Evolutionary conservation across 768 basidiomycete genomes (phyloP).

Genomic region (Tricholoma terreum): DNA sequence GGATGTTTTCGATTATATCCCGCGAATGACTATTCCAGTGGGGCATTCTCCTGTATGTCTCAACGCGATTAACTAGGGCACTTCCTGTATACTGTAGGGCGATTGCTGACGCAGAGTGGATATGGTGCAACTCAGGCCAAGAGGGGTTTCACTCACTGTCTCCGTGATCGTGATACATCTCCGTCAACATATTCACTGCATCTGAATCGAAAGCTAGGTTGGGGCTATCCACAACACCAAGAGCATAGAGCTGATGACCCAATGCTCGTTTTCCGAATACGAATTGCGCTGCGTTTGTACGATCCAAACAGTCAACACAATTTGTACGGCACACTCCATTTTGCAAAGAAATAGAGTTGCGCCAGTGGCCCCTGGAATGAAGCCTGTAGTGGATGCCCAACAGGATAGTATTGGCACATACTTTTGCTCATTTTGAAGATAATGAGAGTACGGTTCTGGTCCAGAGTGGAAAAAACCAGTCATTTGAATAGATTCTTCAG

Average conservation of each 20-base stretch:
- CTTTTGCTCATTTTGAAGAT: conserved; percentile 45
- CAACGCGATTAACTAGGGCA: conserved; percentile 92
- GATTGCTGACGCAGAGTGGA: conserved; percentile 53
- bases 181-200: conserved; percentile 93
- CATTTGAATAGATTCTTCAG: conserved; percentile 87
- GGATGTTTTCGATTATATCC: conserved; percentile 93
- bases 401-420: conserved; percentile 18
- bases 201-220: conserved; percentile 90
- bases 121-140: not conserved
- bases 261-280: conserved; percentile 94
- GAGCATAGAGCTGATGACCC: conserved; percentile 92
- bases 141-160: conserved; percentile 60
- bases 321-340: conserved; percentile 92
- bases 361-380: conserved; percentile 45
- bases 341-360: conserved; percentile 74
- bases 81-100: conserved; percentile 97
- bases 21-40: conserved; percentile 98
- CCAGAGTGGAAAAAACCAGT: conserved; percentile 97
- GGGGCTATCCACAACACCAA: conserved; percentile 84
- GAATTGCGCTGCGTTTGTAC: conserved; percentile 96
- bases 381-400: not conserved
- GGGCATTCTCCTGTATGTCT: conserved; percentile 92
- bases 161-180: conserved; percentile 98
- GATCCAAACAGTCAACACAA: conserved; percentile 95
- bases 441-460: conserved; percentile 77